Evolutionary conservation across 305 asterid genomes (phyloP).

Genomic region (Fraxinus latifolia): DNA sequence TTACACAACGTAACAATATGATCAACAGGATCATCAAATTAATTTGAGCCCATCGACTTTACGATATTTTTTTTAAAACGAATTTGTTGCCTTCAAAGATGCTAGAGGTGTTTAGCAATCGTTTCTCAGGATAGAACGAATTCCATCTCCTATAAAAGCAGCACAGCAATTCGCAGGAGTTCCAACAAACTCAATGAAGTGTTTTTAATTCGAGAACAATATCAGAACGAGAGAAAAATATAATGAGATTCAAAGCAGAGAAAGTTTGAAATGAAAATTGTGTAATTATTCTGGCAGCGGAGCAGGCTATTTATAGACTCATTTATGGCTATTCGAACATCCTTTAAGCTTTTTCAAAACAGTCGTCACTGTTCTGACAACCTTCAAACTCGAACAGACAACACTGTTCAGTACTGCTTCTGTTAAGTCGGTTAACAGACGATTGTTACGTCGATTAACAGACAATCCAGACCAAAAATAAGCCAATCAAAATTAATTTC

Average conservation of each 20-base stretch:
- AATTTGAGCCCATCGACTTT: not conserved
- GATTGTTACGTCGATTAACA: too few relatives aligned
- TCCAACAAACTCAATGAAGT: not conserved
- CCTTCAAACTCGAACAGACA: too few relatives aligned
- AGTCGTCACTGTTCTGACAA: not conserved
- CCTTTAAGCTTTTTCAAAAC: too few relatives aligned
- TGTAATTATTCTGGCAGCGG: too few relatives aligned
- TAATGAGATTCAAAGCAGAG: not conserved
- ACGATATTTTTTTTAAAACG: too few relatives aligned
- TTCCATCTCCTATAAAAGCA: too few relatives aligned
- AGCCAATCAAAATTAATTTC: too few relatives aligned
- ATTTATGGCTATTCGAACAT: not conserved
- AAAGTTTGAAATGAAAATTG: not conserved
- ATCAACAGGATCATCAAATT: not conserved
- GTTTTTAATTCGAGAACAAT: not conserved
- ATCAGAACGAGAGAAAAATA: not conserved
- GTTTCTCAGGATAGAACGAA: not conserved
- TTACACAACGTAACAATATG: too few relatives aligned
- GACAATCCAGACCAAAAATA: too few relatives aligned
- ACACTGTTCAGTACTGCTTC: too few relatives aligned
- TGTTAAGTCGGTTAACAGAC: too few relatives aligned
- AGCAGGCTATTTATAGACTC: not conserved
- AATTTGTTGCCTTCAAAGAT: too few relatives aligned
- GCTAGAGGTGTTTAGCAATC: not conserved
- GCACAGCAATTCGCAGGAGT: not conserved